A percentile compares a stretch with the other conserved stretches of the same genome.
phyloP scores from a whole-genome alignment of 257 asterid species.

The Oldenlandia corymbosa region DNA sequence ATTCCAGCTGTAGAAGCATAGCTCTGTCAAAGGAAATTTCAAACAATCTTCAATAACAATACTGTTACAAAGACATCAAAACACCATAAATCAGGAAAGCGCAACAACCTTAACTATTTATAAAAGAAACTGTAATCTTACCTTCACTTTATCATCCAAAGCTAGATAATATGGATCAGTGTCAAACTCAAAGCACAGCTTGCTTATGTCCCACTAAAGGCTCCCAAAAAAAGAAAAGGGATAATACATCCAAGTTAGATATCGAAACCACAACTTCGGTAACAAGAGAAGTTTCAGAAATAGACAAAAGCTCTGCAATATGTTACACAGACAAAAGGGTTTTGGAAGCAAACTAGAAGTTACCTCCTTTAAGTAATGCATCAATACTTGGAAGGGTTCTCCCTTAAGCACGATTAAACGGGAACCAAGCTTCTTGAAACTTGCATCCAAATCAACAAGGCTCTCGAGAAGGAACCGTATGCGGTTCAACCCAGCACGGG shows the following conservation, averaged over 20 bases:
- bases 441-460: conserved; percentile 65
- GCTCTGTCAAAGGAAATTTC: conserved; percentile 38
- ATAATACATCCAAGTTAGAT: neutral
- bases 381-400: conserved; percentile 65
- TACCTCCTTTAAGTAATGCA: conserved; percentile 76
- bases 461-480: conserved; percentile 76
- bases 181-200: conserved; percentile 85
- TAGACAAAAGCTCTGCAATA: neutral
- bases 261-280: neutral
- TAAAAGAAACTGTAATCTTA: conserved; percentile 19
- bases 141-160: conserved; percentile 64
- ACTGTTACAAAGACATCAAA: neutral
- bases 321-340: neutral
- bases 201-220: conserved; percentile 74
- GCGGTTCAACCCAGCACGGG: conserved; percentile 74
- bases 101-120: neutral
- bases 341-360: neutral
- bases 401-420: conserved; percentile 84
- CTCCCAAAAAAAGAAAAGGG: conserved; percentile 12
- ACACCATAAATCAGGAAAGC: neutral
- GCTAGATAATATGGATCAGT: conserved; percentile 86
- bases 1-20: conserved; percentile 51
- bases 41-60: neutral
- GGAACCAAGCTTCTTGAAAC: conserved; percentile 62
- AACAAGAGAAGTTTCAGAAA: neutral